phyloP scores from a whole-genome alignment of 2,329 filamentous ascomycete species.

The Metarhizium guizhouense region DNA sequence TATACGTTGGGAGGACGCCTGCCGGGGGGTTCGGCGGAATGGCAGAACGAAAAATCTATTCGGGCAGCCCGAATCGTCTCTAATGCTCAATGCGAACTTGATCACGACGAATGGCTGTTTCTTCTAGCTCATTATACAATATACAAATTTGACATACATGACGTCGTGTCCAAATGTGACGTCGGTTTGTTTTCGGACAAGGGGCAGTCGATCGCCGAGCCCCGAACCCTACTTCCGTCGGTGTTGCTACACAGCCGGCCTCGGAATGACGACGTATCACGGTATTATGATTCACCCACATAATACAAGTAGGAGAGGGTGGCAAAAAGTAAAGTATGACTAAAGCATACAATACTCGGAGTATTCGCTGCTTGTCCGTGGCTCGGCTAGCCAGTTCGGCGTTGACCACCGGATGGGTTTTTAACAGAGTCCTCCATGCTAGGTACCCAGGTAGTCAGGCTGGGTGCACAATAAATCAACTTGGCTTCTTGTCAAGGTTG shows the following conservation, averaged over 20 bases:
- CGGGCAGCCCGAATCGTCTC: constrained; percentile 18
- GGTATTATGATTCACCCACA: not conserved
- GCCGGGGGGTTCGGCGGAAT: constrained; percentile 5
- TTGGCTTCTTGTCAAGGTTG: too few species aligned
- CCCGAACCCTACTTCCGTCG: not conserved
- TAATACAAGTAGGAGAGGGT: not conserved
- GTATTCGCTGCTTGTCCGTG: too few species aligned
- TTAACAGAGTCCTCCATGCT: too few species aligned
- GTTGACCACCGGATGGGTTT: too few species aligned
- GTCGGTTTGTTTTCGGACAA: not conserved
- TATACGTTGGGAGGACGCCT: constrained; percentile 4
- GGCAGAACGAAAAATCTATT: not conserved
- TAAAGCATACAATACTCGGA: too few species aligned
- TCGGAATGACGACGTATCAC: not conserved
- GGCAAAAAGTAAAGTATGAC: too few species aligned
- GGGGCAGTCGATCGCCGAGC: not conserved
- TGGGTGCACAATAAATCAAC: too few species aligned
- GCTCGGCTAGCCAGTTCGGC: too few species aligned
- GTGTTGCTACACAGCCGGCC: not conserved
- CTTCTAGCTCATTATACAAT: constrained; percentile 26
- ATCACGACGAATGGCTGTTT: constrained; percentile 33
- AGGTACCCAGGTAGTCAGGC: too few species aligned
- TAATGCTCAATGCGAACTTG: constrained; percentile 30
- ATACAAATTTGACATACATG: constrained; percentile 28
- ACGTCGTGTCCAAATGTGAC: constrained; percentile 13